phyloP scores from a whole-genome alignment of 768 basidiomycete species.

The Boletus sensibilis region DNA sequence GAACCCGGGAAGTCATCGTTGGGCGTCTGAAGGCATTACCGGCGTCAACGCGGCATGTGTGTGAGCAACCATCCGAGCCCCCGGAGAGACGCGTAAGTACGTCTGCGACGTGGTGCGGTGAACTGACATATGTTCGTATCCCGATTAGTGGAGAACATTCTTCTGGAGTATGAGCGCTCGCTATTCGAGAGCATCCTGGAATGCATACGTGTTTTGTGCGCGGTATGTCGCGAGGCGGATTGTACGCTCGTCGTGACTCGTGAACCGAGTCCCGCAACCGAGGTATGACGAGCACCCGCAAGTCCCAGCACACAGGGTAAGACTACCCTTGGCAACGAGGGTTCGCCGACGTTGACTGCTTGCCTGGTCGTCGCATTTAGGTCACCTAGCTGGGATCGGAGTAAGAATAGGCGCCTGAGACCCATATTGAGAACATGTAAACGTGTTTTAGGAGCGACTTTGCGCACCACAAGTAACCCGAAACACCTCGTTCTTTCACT shows the following conservation, averaged over 20 bases:
- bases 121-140: slow-evolving; percentile 26
- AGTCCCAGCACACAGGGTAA: not conserved
- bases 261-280: not conserved
- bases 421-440: not conserved
- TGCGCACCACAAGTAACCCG: not conserved
- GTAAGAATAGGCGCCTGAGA: not conserved
- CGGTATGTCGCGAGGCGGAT: not conserved
- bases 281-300: too few relatives aligned
- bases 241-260: not conserved
- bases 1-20: too few relatives aligned
- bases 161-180: not conserved
- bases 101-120: too few relatives aligned
- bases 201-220: not conserved
- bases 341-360: not conserved
- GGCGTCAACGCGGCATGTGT: too few relatives aligned
- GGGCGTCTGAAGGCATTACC: too few relatives aligned
- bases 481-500: not conserved
- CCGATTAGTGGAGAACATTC: not conserved
- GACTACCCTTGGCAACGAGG: not conserved
- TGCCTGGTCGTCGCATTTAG: not conserved
- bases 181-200: not conserved
- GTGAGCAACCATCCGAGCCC: too few relatives aligned
- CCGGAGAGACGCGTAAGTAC: too few relatives aligned
- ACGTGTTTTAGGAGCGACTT: not conserved
- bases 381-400: not conserved